Base-by-base conservation (phyloP, 2,329 filamentous ascomycete species). In the Colletotrichum eremochloae region DNA sequence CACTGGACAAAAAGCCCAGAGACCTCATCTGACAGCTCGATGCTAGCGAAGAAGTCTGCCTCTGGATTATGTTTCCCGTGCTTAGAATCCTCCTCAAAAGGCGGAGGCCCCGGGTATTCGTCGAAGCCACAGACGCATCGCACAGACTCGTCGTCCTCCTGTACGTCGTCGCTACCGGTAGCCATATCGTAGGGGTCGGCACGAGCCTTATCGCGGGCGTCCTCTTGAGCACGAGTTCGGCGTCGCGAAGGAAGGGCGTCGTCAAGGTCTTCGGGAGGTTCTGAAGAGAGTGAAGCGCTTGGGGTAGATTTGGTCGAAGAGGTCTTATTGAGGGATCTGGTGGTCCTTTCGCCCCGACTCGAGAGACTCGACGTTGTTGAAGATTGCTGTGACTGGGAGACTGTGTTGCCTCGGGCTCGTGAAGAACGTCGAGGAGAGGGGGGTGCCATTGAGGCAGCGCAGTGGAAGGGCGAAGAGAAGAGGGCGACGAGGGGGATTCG, bases 1-100 rank as follows among this genome's bases (percentile, higher is more conserved):
- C 96, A 99, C 85, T 98, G 96, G 76, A 99, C 95, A 83, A 98
- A 99, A 83, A 98, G 93, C 64, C 95, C 96, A 56, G 96, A 96
- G 76, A 96, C 88, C 75, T 98, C 96, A 78, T 97, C 95, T 42
- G 91, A 90, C 74, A 94, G 86, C 75, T 91, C 84, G 84, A 91
- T 84, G 81, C 87, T 82, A 81, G 87, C 83, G 84, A 90, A 84
- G 80, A 88, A 83, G 77, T 91, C 86, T 74, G 86, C 81, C 77
- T 90, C 86, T 78, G 86, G 86, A 71, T 89, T 86, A 71, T 90
- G 87, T 76, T 90, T 90, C 74, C 83, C 84, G 61, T 84, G 80
- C 74, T 87, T 88, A 65, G 83, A 80, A 75, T 87, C 85, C 67
- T 87, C 86, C 75, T 91, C 88, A 77, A 89, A 87, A 68, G 89